Evolutionary conservation across 1,284 basidiomycete genomes (phyloP), one percentile per base, ranked within the genome.

Genomic region (Schizophyllum amplum): DNA sequence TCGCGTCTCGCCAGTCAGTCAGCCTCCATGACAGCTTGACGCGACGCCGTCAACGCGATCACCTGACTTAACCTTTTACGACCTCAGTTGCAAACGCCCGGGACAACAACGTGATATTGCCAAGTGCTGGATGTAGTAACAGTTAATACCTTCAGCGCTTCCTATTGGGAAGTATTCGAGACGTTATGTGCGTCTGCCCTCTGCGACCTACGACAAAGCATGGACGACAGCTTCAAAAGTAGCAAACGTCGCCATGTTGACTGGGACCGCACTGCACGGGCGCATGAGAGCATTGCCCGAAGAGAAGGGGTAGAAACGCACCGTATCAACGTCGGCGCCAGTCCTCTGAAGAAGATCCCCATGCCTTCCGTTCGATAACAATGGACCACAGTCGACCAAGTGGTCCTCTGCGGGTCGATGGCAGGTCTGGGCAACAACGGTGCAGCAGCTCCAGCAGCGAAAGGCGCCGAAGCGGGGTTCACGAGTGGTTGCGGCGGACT

Each of bases 301-400:
- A 21, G 2, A 7, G 13, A 55, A 9, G 48, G 20, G 17, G 5
- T 24, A 17, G 4, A 15, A 27, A 74, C 84, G 60, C 61, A 88
- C 86, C 92, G 77, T 52, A 94, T 80, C 5, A 94, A 67, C 1
- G 92, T 93, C 2, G 92, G 90, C 5, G 82, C 75, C 46, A 94
- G 69, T 0, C 92, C 92, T 3, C 80, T 75, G 63, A 85, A 89
- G 69, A 93, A 91, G 4, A 90, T 87, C 4, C 72, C 64, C 21
- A 76, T 61, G 0, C 91, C 91, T 64, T 90, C 86, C 5, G 75
- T 67, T 15, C 79, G 77, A 61, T 89, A 86, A 0, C 87, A 86
- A 57, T 86, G 64, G 0, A 74, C 64, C 54, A 82, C 79, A 0
- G 85, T 85, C 49, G 82, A 82, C 61, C 73, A 64, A 6, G 79